These are phyloP conservation scores for Cyberlindnera xylosilytica DNA, from an alignment of 805 yeast species.

Conservation along the genomic window DNA sequence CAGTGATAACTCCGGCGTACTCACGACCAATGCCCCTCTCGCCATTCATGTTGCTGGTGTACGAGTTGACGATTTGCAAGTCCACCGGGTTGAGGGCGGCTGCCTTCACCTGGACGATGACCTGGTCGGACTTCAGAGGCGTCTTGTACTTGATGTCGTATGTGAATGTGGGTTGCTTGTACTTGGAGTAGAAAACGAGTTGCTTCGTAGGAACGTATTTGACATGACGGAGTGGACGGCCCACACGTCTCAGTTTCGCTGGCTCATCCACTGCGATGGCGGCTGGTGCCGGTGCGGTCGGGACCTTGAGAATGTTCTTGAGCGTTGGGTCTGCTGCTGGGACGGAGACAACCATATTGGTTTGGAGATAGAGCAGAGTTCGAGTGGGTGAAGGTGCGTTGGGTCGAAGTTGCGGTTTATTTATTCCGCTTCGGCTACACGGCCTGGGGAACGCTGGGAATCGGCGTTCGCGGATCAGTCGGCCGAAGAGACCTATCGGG, in stretches of 20 bases:
- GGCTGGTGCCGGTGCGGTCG: slow-evolving; percentile 7
- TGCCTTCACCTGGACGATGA: slow-evolving; percentile 57
- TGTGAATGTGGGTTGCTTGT: slow-evolving; percentile 40
- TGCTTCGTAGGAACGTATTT: slow-evolving; percentile 48
- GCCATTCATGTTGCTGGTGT: slow-evolving; percentile 46
- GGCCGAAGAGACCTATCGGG: not conserved
- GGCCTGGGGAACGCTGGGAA: not conserved
- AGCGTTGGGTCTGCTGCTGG: slow-evolving; percentile 2
- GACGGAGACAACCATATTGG: not conserved
- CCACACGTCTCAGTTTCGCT: slow-evolving; percentile 33
- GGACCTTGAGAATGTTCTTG: slow-evolving; percentile 10
- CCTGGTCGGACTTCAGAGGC: slow-evolving; percentile 44
- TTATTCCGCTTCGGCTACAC: too few relatives aligned
- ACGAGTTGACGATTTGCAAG: slow-evolving; percentile 54
- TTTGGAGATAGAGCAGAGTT: not conserved
- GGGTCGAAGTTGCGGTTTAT: too few relatives aligned
- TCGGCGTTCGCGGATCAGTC: slow-evolving; percentile 3
- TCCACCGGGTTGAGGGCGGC: slow-evolving; percentile 68
- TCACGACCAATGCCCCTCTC: slow-evolving; percentile 71
- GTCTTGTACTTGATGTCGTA: slow-evolving; percentile 50
- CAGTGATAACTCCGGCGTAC: slow-evolving; percentile 56
- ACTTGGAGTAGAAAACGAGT: slow-evolving; percentile 38
- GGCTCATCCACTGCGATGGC: slow-evolving; percentile 11
- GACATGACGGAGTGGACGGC: slow-evolving; percentile 49
- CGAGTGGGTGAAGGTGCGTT: too few relatives aligned